phyloP scores from a whole-genome alignment of 805 yeast genomes.

The Wickerhamiella siamensis region DNA sequence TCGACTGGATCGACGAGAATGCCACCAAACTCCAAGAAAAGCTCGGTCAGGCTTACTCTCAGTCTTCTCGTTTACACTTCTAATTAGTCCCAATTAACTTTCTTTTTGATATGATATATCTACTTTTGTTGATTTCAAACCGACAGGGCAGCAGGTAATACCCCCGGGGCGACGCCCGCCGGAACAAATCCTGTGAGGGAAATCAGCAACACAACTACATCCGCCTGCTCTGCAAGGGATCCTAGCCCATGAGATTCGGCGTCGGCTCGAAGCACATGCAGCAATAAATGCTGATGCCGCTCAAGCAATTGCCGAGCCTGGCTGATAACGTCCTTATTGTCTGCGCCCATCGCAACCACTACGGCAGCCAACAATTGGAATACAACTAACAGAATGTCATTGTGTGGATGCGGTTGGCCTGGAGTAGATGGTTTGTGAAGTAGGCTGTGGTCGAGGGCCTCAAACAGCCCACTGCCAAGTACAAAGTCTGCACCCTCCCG shows the following conservation, averaged over 20 bases:
- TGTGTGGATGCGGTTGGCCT: slow-evolving; percentile 37
- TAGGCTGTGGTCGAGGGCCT: slow-evolving; percentile 39
- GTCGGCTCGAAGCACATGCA: slow-evolving; percentile 51
- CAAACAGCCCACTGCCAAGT: slow-evolving; percentile 59
- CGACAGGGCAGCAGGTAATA: background rate
- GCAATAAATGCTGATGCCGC: slow-evolving; percentile 40
- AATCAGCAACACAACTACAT: slow-evolving; percentile 39
- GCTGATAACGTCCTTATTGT: slow-evolving; percentile 42
- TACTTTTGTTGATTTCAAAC: background rate
- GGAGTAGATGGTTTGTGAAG: slow-evolving; percentile 59
- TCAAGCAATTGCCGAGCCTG: slow-evolving; percentile 39
- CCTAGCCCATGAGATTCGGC: slow-evolving; percentile 19
- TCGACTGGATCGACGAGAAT: slow-evolving; percentile 71
- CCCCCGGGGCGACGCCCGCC: background rate
- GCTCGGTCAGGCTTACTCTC: slow-evolving; percentile 27
- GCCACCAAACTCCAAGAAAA: slow-evolving; percentile 57
- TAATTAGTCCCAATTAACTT: background rate
- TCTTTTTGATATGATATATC: background rate
- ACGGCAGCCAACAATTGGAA: slow-evolving; percentile 60
- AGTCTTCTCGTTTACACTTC: slow-evolving; percentile 4
- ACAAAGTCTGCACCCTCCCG: slow-evolving; percentile 65
- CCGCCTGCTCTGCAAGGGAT: slow-evolving; percentile 31
- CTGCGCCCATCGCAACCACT: slow-evolving; percentile 62
- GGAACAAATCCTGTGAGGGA: slow-evolving; percentile 30
- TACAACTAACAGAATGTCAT: slow-evolving; percentile 56